These are phyloP conservation scores for Sideroxylon spinosum DNA, from an alignment of 179 eudicot genomes.

Conservation along the genomic window DNA sequence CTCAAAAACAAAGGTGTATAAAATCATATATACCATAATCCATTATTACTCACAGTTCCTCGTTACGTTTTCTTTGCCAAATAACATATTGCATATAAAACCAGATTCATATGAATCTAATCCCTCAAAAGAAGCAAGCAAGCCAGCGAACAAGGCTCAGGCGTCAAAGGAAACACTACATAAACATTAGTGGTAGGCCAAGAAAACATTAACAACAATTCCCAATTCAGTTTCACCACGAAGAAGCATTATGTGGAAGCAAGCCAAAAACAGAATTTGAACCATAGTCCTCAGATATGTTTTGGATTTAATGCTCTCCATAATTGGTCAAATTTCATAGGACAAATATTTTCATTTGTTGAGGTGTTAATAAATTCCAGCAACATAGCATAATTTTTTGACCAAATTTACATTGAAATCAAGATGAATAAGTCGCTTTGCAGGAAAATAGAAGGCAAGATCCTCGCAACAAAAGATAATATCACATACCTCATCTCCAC, in stretches of 20 bases:
- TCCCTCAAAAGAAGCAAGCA: not conserved
- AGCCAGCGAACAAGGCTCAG: not conserved
- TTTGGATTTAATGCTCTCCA: not conserved
- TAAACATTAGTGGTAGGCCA: not conserved
- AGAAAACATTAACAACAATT: not conserved
- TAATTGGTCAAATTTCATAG: not conserved
- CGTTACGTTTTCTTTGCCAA: not conserved
- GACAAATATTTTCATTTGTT: not conserved
- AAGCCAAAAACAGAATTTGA: not conserved
- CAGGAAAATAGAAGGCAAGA: constrained; percentile 14
- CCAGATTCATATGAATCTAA: not conserved
- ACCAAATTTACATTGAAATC: not conserved
- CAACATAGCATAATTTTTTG: not conserved
- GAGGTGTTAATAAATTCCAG: not conserved
- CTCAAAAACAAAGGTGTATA: not conserved
- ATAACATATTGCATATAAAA: not conserved
- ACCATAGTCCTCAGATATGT: not conserved
- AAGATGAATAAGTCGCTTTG: not conserved
- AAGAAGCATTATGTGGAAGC: not conserved
- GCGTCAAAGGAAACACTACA: not conserved
- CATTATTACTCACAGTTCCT: not conserved
- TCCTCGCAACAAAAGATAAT: constrained; percentile 3
- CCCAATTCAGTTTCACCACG: not conserved
- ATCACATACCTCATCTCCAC: constrained; percentile 59
- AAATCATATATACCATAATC: not conserved